A percentile compares a stretch with the other conserved stretches of the same genome.
Evolutionary conservation across 352 stramenopile species (phyloP).

Genomic region (Thalassiosira mediterranea): DNA sequence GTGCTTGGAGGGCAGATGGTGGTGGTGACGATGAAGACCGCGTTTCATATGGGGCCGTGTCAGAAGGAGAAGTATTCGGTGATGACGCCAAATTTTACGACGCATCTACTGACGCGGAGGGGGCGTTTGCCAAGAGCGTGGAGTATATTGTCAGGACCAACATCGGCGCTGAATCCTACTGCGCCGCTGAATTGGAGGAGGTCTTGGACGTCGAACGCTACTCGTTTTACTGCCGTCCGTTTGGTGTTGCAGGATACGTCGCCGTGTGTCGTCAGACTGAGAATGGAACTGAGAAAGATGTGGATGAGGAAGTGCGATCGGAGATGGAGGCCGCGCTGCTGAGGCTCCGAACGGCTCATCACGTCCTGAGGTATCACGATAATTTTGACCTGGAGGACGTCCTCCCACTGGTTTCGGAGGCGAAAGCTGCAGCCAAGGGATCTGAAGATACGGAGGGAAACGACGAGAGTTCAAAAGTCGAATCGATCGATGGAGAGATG

Average conservation of each 20-base stretch:
- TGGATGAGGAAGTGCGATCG: constrained; percentile 5
- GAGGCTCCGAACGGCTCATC: constrained; percentile 53
- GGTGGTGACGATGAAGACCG: not conserved
- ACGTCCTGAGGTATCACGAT: constrained; percentile 69
- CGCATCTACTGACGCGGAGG: constrained; percentile 1
- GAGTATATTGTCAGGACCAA: constrained; percentile 63
- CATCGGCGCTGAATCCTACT: constrained; percentile 66
- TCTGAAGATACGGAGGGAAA: constrained; percentile 7
- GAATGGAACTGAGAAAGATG: constrained; percentile 1
- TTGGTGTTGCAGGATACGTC: constrained; percentile 65
- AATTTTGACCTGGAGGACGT: constrained; percentile 66
- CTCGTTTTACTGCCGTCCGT: constrained; percentile 49
- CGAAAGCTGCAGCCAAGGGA: not conserved
- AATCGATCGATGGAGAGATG: constrained; percentile 53
- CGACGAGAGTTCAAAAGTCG: constrained; percentile 7
- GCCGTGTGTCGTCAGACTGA: constrained; percentile 28
- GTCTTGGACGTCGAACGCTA: constrained; percentile 45
- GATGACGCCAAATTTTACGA: constrained; percentile 36
- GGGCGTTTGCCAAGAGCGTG: constrained; percentile 6
- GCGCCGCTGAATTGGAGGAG: constrained; percentile 58
- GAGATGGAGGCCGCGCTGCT: constrained; percentile 41
- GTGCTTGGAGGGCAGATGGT: constrained; percentile 26
- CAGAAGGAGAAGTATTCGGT: constrained; percentile 43
- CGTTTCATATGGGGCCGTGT: not conserved
- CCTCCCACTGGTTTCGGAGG: constrained; percentile 12